phyloP scores from a whole-genome alignment of 495 filamentous ascomycete genomes.

The Talaromyces wortmannii region DNA sequence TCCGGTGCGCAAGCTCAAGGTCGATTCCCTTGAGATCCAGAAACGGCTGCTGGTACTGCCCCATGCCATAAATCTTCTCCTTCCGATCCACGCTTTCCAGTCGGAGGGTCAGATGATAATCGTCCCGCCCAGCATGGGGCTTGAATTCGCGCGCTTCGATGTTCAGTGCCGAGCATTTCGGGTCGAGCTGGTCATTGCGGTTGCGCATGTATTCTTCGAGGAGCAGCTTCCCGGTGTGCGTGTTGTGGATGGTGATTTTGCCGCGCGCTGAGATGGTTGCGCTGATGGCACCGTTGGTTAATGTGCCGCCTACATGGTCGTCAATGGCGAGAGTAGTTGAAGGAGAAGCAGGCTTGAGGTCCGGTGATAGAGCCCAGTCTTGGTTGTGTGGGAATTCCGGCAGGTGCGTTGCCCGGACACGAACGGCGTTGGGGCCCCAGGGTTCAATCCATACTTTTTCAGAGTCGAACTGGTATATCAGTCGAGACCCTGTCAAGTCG shows the following conservation, averaged over 20 bases:
- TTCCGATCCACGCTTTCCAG: slow-evolving; percentile 42
- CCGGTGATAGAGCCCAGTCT: slow-evolving; percentile 43
- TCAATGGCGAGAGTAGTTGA: slow-evolving; percentile 16
- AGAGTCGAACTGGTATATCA: slow-evolving; percentile 3
- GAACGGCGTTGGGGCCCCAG: slow-evolving; percentile 47
- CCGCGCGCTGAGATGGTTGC: slow-evolving; percentile 37
- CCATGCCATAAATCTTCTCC: slow-evolving; percentile 57
- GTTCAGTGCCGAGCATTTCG: slow-evolving; percentile 46
- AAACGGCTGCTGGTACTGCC: slow-evolving; percentile 52
- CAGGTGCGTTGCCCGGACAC: slow-evolving; percentile 45
- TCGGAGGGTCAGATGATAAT: slow-evolving; percentile 46
- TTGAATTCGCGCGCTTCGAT: slow-evolving; percentile 49
- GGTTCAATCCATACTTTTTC: slow-evolving; percentile 41
- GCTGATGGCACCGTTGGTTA: slow-evolving; percentile 45
- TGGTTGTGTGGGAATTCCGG: slow-evolving; percentile 35
- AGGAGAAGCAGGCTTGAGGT: slow-evolving; percentile 7
- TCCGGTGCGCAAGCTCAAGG: slow-evolving; percentile 54
- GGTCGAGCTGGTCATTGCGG: slow-evolving; percentile 40
- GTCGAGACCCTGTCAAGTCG: too few species aligned
- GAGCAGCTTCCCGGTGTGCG: slow-evolving; percentile 28
- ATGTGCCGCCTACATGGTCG: slow-evolving; percentile 21
- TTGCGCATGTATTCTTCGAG: slow-evolving; percentile 53
- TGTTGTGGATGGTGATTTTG: slow-evolving; percentile 44
- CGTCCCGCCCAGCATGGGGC: slow-evolving; percentile 37
- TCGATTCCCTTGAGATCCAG: slow-evolving; percentile 50